Evolutionary conservation across 2,329 filamentous ascomycete species (phyloP), one percentile per base, ranked within the genome.

Genomic region (Aureobasidium sp.): DNA sequence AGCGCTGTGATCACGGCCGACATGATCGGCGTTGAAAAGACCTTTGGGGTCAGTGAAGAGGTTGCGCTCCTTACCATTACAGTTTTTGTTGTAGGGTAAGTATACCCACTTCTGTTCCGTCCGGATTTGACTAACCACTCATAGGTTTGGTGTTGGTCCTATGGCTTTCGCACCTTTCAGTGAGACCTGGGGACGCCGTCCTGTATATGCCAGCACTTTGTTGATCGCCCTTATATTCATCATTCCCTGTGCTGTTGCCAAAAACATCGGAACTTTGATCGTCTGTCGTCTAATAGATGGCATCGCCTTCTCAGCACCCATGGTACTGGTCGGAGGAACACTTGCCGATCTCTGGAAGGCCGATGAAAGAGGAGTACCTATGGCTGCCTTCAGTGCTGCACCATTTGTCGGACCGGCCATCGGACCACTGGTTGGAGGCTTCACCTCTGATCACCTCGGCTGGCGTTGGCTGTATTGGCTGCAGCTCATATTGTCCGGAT

Each of bases 381-480:
- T 95, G 90, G 90, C 90, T 3, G 88, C 88, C 17, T 95, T 94
- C 73, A 88, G 84, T 13, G 89, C 90, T 2, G 90, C 90, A 0
- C 90, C 90, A 0, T 94, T 94, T 71, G 81, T 93, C 48, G 90
- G 90, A 0, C 90, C 90, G 53, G 89, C 88, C 1, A 86, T 77
- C 4, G 51, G 68, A 13, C 78, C 78, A 15, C 67, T 96, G 0
- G 82, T 87, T 7, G 91, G 91, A 66, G 91, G 90, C 12, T 95
- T 86, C 71, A 78, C 94, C 1, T 81, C 82, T 8, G 87, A 91
- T 67, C 83, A 82, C 0, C 75, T 79, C 0, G 87, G 87, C 41
- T 94, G 90, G 90, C 78, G 89, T 66, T 93, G 89, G 89, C 79
- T 94, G 0, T 94, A 94, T 77, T 93, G 89, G 87, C 84, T 96